These are phyloP conservation scores for Septoria petroselini DNA, from an alignment of 2,329 filamentous ascomycete species.

Conservation along the genomic window DNA sequence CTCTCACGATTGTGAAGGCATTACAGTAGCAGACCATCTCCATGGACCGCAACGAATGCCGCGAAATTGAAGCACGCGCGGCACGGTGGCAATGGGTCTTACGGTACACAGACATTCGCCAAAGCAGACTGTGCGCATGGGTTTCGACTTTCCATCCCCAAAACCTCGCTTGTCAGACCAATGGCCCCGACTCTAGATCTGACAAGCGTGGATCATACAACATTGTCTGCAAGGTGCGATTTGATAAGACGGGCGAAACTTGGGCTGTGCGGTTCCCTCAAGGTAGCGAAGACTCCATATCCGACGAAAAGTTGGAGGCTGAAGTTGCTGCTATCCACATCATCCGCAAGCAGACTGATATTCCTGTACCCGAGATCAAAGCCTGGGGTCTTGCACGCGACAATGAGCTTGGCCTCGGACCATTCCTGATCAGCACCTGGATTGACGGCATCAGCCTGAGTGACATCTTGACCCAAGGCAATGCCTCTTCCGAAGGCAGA, in stretches of 20 bases:
- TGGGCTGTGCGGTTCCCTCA: slow-evolving; percentile 20
- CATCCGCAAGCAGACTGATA: slow-evolving; percentile 15
- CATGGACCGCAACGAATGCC: slow-evolving; percentile 15
- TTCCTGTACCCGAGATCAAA: slow-evolving; percentile 19
- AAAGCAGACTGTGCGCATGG: slow-evolving; percentile 2
- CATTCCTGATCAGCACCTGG: slow-evolving; percentile 19
- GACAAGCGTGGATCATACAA: slow-evolving; percentile 24
- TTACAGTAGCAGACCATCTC: no score
- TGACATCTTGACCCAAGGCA: not conserved
- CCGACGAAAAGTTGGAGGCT: slow-evolving; percentile 20
- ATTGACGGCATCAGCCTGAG: slow-evolving; percentile 14
- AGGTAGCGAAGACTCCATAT: slow-evolving; percentile 9
- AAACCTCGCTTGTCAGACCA: no score
- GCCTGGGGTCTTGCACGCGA: slow-evolving; percentile 15
- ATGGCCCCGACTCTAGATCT: not conserved
- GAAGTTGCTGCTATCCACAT: slow-evolving; percentile 21
- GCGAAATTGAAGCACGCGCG: not conserved
- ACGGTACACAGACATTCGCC: not conserved
- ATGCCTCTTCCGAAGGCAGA: not conserved
- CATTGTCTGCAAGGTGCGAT: slow-evolving; percentile 30
- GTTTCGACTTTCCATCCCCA: slow-evolving; percentile 14
- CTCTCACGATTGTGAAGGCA: no score
- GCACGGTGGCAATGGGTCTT: not conserved
- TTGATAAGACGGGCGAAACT: slow-evolving; percentile 8
- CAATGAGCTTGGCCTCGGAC: slow-evolving; percentile 17